Evolutionary conservation across 306 rosid genomes (phyloP).

Genomic region (Macrotyloma uniflorum): DNA sequence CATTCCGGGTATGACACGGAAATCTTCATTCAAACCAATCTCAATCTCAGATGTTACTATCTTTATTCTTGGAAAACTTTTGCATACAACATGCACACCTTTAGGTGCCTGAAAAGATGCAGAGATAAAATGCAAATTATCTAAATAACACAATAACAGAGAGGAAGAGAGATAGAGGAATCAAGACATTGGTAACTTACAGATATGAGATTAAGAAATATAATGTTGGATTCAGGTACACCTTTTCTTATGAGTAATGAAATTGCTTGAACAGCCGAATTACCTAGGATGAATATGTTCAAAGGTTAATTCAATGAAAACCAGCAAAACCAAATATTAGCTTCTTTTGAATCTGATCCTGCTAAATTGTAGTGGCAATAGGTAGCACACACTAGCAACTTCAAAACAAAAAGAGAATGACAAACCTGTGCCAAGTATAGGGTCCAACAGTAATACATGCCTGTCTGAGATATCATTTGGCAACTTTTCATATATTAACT

Average conservation of each 20-base stretch:
- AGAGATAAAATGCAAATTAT: not conserved
- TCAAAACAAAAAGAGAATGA: conserved; percentile 27
- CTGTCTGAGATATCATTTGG: conserved; percentile 96
- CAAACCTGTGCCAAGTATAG: conserved; percentile 97
- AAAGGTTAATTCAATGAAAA: conserved; percentile 18
- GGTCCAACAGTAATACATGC: conserved; percentile 94
- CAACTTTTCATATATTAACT: conserved; percentile 93
- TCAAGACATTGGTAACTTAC: conserved; percentile 56
- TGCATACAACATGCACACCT: conserved; percentile 93
- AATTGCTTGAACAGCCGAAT: conserved; percentile 97
- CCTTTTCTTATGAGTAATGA: conserved; percentile 86
- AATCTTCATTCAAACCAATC: conserved; percentile 80
- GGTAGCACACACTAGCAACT: not conserved
- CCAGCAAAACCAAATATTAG: not conserved
- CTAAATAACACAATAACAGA: not conserved
- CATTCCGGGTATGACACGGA: conserved; percentile 96
- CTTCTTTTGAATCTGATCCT: not conserved
- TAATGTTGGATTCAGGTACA: conserved; percentile 95
- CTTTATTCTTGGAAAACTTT: conserved; percentile 89
- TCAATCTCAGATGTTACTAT: conserved; percentile 98
- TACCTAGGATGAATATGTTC: conserved; percentile 57
- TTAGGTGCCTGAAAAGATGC: conserved; percentile 78
- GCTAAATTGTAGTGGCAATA: not conserved
- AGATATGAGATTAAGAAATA: conserved; percentile 95
- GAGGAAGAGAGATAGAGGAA: conserved; percentile 1